Conservation (phyloP, 768 basidiomycete genomes). For the Pulveroboletus ravenelii region DNA sequence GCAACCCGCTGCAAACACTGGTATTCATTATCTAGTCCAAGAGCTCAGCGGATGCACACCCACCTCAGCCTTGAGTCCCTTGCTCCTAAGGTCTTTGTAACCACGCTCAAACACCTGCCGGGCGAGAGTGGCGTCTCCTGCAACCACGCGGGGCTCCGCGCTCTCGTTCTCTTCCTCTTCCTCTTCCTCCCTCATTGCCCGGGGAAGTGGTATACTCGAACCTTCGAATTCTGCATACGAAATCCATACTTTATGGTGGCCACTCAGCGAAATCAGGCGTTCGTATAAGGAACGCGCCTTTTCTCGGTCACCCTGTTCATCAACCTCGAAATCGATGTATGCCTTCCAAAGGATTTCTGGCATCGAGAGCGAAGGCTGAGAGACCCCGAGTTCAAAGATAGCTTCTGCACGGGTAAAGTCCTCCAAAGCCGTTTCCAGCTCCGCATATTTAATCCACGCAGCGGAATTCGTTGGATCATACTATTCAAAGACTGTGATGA, state of each 20-base stretch:
- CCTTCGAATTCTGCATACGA: slow-evolving; percentile 92
- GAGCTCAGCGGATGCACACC: slow-evolving; percentile 15
- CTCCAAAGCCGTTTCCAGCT: slow-evolving; percentile 82
- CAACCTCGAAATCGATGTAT: slow-evolving; percentile 94
- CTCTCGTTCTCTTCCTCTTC: slow-evolving; percentile 65
- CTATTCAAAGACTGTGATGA: slow-evolving; percentile 31
- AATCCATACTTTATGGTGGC: slow-evolving; percentile 97
- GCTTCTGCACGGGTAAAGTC: slow-evolving; percentile 87
- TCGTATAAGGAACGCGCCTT: slow-evolving; percentile 84
- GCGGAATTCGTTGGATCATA: slow-evolving; percentile 87
- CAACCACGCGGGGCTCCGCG: slow-evolving; percentile 49
- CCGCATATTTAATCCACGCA: slow-evolving; percentile 95
- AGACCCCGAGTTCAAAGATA: slow-evolving; percentile 88
- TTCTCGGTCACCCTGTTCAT: slow-evolving; percentile 83
- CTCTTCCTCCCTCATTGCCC: slow-evolving; percentile 65
- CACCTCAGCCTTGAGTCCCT: slow-evolving; percentile 86
- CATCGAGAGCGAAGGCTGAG: slow-evolving; percentile 85
- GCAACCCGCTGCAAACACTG: slow-evolving; percentile 66
- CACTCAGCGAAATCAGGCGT: slow-evolving; percentile 76
- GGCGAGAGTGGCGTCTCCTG: slow-evolving; percentile 67
- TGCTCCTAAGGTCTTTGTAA: slow-evolving; percentile 81
- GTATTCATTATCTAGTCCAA: not conserved
- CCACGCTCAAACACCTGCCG: slow-evolving; percentile 80
- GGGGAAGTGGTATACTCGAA: slow-evolving; percentile 61
- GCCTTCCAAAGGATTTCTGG: slow-evolving; percentile 93